phyloP scores from a whole-genome alignment of 129 eudicot species.

The Helichrysum umbraculigerum region DNA sequence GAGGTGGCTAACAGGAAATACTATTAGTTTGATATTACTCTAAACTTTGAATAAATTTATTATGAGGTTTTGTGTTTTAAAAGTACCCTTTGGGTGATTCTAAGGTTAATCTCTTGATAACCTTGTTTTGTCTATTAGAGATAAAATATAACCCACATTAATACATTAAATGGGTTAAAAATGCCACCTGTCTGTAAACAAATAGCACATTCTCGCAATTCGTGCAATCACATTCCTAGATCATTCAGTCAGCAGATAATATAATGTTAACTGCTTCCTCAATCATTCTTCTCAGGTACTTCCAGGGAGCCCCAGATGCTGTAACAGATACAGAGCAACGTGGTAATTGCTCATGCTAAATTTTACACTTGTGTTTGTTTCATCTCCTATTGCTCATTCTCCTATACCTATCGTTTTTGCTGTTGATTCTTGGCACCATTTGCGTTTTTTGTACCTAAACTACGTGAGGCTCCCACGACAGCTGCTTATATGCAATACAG shows the following conservation, averaged over 20 bases:
- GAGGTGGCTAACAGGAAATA: no score
- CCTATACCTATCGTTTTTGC: not conserved
- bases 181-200: not conserved
- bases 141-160: no score
- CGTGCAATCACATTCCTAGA: not conserved
- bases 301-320: constrained; percentile 28
- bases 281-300: constrained; percentile 19
- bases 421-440: constrained; percentile 4
- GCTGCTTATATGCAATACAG: constrained; percentile 7
- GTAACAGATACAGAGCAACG: constrained; percentile 35
- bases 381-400: constrained; percentile 12
- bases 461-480: constrained; percentile 1
- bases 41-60: not conserved
- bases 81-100: not conserved
- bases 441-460: constrained; percentile 16
- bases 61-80: not conserved
- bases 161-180: not conserved
- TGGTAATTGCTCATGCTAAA: constrained; percentile 32
- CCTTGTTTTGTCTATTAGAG: not conserved
- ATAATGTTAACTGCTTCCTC: not conserved
- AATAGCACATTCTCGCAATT: not conserved
- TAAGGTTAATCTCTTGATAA: not conserved
- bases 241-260: not conserved
- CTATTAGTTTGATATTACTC: no score
- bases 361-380: constrained; percentile 7